Percentiles rank a stretch among this genome's conserved stretches.
phyloP scores from a whole-genome alignment of 345 rosid genomes.

The Mangifera indica region DNA sequence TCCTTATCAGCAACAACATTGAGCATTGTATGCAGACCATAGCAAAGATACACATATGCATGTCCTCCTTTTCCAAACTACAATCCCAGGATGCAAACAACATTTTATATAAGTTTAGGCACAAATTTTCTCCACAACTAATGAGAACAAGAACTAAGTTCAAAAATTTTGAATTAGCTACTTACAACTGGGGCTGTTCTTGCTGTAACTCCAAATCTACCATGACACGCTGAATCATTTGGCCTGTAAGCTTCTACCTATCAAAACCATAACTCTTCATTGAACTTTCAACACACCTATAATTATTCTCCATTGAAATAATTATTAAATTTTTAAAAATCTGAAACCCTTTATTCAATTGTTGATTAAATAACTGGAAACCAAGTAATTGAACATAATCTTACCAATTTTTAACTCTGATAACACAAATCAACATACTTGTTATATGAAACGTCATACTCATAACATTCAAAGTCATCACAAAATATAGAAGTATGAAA shows the following conservation, averaged over 20 bases:
- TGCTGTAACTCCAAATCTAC: constrained; percentile 74
- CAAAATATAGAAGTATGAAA: no score
- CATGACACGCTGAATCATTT: constrained; percentile 95
- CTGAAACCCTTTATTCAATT: not conserved
- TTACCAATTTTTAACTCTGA: no score
- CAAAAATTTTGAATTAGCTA: not conserved
- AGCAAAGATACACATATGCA: constrained; percentile 93
- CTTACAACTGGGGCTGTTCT: constrained; percentile 91
- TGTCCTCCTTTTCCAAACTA: constrained; percentile 96
- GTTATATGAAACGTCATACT: no score
- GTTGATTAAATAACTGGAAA: no score
- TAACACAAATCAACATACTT: no score
- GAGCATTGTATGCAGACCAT: constrained; percentile 90
- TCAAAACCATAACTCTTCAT: not conserved
- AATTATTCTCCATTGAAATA: not conserved
- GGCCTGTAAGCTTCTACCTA: constrained; percentile 97
- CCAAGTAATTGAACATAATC: no score
- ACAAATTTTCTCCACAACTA: not conserved
- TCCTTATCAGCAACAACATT: constrained; percentile 91
- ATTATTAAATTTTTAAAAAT: not conserved
- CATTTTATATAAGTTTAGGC: constrained; percentile 2
- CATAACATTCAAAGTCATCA: no score
- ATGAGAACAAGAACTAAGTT: no score
- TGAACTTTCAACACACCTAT: not conserved
- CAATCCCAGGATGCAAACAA: constrained; percentile 1